These are phyloP conservation scores for Conticribra guillardii DNA, from an alignment of 108 stramenopile species.

Conservation along the genomic window DNA sequence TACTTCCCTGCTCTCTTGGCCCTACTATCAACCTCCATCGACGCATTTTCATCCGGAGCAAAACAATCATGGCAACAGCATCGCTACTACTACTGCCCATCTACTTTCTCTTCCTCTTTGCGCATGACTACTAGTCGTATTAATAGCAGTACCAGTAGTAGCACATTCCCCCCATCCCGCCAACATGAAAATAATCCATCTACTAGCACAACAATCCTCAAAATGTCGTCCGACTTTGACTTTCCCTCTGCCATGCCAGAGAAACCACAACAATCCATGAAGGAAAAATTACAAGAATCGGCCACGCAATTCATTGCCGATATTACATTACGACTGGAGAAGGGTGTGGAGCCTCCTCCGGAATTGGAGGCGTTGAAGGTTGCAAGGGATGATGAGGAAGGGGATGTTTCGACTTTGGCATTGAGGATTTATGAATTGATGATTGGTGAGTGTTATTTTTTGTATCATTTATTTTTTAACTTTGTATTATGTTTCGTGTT, in stretches of 20 bases:
- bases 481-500: not conserved
- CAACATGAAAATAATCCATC: no score
- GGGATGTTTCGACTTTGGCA: conserved; percentile 44
- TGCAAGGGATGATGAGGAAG: conserved; percentile 48
- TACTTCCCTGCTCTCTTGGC: no score
- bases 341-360: conserved; percentile 61
- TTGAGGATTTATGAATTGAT: conserved; percentile 67
- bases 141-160: no score
- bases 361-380: conserved; percentile 57
- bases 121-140: no score
- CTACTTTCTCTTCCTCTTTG: no score
- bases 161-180: no score
- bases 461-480: not conserved
- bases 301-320: conserved; percentile 66
- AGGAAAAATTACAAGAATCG: conserved; percentile 58
- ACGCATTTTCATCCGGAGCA: no score
- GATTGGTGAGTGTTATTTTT: conserved; percentile 56
- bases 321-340: conserved; percentile 50
- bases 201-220: conserved; percentile 23
- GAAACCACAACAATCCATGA: conserved; percentile 59
- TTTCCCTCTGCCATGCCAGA: conserved; percentile 80
- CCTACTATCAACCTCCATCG: no score
- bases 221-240: conserved; percentile 62
- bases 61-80: no score
- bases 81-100: no score